These are phyloP conservation scores for Leavenworthia alabamica DNA, from an alignment of 345 rosid species.

Conservation along the genomic window DNA sequence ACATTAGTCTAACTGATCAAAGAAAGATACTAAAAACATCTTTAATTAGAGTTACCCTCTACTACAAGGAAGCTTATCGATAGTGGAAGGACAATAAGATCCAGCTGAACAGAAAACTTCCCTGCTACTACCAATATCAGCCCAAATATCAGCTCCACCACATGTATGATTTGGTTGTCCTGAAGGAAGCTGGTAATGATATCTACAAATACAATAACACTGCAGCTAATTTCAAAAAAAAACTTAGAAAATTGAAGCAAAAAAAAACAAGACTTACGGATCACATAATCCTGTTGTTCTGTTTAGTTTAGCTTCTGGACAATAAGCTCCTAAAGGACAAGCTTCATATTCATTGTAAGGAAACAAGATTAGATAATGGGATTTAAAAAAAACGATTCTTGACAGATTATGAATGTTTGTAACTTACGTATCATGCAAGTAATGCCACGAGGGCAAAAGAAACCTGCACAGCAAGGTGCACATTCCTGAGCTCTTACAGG, in stretches of 20 bases:
- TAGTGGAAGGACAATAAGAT: conserved; percentile 78
- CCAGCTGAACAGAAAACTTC: conserved; percentile 92
- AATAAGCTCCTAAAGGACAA: conserved; percentile 89
- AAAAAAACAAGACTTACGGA: conserved; percentile 65
- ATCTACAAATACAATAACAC: conserved; percentile 52
- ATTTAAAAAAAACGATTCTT: neutral
- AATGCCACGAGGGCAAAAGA: conserved; percentile 95
- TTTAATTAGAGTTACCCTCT: conserved; percentile 61
- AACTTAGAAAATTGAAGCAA: neutral
- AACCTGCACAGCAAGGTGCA: conserved; percentile 75
- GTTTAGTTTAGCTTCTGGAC: conserved; percentile 69
- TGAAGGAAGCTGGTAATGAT: conserved; percentile 77
- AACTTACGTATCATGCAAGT: conserved; percentile 99
- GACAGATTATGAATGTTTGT: neutral
- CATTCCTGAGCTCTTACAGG: conserved; percentile 55
- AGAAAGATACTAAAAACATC: conserved; percentile 23
- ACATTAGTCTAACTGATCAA: conserved; percentile 18
- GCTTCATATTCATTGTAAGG: conserved; percentile 40
- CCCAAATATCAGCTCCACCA: conserved; percentile 95
- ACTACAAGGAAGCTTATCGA: conserved; percentile 70
- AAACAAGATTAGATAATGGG: conserved; percentile 3
- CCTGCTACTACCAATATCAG: conserved; percentile 64
- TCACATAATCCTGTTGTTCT: conserved; percentile 78
- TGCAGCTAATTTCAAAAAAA: conserved; percentile 40
- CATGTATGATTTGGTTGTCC: conserved; percentile 72